phyloP scores from a whole-genome alignment of 441 rosid species.

The Macaranga tanarius region DNA sequence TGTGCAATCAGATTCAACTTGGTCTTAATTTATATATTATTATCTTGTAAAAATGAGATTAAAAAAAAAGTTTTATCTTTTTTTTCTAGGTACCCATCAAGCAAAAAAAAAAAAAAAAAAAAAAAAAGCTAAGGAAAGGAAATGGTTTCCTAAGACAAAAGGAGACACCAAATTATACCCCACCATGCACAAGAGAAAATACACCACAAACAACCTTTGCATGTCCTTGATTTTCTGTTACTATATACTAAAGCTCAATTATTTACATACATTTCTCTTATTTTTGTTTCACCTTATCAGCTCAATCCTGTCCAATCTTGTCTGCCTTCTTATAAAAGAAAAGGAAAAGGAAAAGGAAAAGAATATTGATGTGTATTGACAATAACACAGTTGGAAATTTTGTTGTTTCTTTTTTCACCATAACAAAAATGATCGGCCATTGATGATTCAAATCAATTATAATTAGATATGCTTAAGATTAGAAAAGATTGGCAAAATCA shows the following conservation, averaged over 20 bases:
- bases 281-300: not conserved
- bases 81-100: constrained; percentile 15
- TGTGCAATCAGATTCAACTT: constrained; percentile 23
- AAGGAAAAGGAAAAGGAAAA: not conserved
- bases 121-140: not conserved
- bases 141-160: constrained; percentile 17
- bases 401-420: not conserved
- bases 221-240: not conserved
- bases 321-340: not conserved
- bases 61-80: not conserved
- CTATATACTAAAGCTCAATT: constrained; percentile 3
- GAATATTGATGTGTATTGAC: not conserved
- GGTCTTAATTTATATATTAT: not conserved
- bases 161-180: constrained; percentile 12
- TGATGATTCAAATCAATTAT: not conserved
- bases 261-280: not conserved
- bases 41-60: not conserved
- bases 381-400: not conserved
- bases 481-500: not conserved
- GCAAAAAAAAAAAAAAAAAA: constrained; percentile 4
- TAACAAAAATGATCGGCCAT: not conserved
- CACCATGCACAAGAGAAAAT: not conserved
- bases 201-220: not conserved
- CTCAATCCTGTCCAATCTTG: constrained; percentile 17
- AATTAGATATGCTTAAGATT: not conserved